Evolutionary conservation across 192 early-diverging fungal species (phyloP), one percentile per base, ranked within the genome.

Genomic region (Umbelopsis sp.): DNA sequence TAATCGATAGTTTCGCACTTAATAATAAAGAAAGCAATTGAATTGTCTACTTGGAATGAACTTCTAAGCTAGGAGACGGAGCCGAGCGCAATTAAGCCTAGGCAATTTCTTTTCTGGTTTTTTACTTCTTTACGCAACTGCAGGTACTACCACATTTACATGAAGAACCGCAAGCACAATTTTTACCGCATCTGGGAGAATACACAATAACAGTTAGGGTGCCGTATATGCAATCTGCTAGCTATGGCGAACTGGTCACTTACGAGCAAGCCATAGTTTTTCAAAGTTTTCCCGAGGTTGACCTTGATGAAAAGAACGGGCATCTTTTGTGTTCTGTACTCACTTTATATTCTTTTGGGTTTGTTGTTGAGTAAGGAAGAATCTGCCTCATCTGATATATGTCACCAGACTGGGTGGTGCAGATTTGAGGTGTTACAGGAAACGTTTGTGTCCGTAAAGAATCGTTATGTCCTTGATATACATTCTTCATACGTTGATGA

Each of bases 41-140:
- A 41, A 41, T 6, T 10, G 37, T 41, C 37, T 41, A 41, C 37
- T 41, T 41, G 37, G 37, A 41, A 41, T 9, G 37, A 9, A 0
- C 6, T 41, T 41, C 37, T 6, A 4, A 9, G 37, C 37, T 41
- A 9, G 51, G 51, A 12, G 11, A 52, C 10, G 51, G 21, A 52
- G n/a, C 51, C 21, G 21, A 52, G 22, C 51, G 33, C 25, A 35
- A 16, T 61, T 13, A 37, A 25, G 13, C 4, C 27, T 35, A 18
- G n/a, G n/a, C n/a, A n/a, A n/a, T n/a, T n/a, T n/a, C n/a, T 20
- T 15, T 15, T 12, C 12, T 61, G 27, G 35, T 16, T 3, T 61
- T 61, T 61, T 30, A 61, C 2, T 61, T 61, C 55, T 61, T 55
- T 20, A 30, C 25, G 25, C 55, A 61, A n/a, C 55, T 61, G 30